These are phyloP conservation scores for Cryptomeria japonica DNA, from an alignment of 75 land plant genomes.

Conservation along the genomic window DNA sequence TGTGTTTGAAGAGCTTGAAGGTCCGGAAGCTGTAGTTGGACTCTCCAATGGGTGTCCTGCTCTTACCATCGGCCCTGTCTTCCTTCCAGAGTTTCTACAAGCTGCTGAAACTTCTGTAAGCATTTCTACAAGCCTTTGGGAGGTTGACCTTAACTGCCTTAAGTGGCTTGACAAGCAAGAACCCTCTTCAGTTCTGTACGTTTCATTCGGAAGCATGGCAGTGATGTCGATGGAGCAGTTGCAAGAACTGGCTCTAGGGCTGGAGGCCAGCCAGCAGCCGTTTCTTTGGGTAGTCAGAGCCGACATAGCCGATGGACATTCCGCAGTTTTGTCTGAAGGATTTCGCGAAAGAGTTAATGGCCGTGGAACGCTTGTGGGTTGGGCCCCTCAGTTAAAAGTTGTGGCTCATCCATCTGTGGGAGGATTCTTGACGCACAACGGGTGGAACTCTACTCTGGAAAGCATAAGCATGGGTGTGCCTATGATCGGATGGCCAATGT, in stretches of 20 bases:
- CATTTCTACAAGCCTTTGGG: conserved; percentile 9
- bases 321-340: not conserved
- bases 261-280: conserved; percentile 10
- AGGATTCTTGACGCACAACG: conserved; percentile 27
- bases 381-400: conserved; percentile 24
- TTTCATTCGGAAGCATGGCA: conserved; percentile 31
- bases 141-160: conserved; percentile 12
- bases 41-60: conserved; percentile 9
- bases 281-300: conserved; percentile 6
- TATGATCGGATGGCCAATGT: conserved; percentile 21
- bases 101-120: not conserved
- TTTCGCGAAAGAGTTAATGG: not conserved
- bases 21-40: not conserved
- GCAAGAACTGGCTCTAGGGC: conserved; percentile 17
- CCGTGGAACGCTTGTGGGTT: not conserved
- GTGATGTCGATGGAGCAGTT: conserved; percentile 14
- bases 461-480: conserved; percentile 28
- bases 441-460: conserved; percentile 31
- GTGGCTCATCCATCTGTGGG: conserved; percentile 22
- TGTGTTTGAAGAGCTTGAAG: conserved; percentile 11
- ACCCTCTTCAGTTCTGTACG: conserved; percentile 15
- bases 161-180: conserved; percentile 21
- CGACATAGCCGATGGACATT: not conserved
- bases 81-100: not conserved
- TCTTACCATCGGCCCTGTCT: not conserved